Evolutionary conservation across 768 basidiomycete genomes (phyloP).

Genomic region (Lactifluus volemus): DNA sequence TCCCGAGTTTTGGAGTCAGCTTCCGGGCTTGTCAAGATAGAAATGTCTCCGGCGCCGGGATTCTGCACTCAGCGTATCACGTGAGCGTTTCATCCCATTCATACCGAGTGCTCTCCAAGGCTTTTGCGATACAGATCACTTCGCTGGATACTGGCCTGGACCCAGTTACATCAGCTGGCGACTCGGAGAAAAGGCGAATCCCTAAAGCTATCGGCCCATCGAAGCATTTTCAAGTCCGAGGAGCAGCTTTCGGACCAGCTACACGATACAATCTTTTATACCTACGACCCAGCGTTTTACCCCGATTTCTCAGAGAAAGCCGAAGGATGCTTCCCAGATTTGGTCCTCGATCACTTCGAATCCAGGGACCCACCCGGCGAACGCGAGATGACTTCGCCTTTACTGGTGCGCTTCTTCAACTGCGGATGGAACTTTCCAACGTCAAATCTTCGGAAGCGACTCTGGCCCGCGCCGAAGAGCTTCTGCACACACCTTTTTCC

Average conservation of each 20-base stretch:
- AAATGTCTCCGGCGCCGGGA: conserved; percentile 64
- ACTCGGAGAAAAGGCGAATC: conserved; percentile 33
- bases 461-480: conserved; percentile 35
- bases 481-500: conserved; percentile 53
- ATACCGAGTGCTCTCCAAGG: conserved; percentile 63
- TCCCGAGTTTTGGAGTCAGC: conserved; percentile 58
- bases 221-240: conserved; percentile 48
- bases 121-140: conserved; percentile 65
- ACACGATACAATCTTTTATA: conserved; percentile 57
- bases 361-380: conserved; percentile 52
- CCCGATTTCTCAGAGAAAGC: conserved; percentile 47
- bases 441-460: conserved; percentile 30
- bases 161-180: conserved; percentile 25
- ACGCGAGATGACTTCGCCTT: conserved; percentile 73
- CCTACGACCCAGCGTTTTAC: conserved; percentile 66
- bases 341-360: conserved; percentile 58
- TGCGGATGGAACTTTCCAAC: conserved; percentile 49
- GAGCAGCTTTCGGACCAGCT: conserved; percentile 61
- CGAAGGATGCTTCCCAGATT: conserved; percentile 42
- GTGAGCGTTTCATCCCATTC: conserved; percentile 54
- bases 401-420: conserved; percentile 47
- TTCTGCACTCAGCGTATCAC: conserved; percentile 46
- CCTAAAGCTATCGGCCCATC: conserved; percentile 51
- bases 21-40: conserved; percentile 56
- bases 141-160: conserved; percentile 66